A percentile compares a stretch with the other conserved stretches of the same genome.
phyloP scores from a whole-genome alignment of 164 flowering plant species.

The Dillenia suffruticosa region DNA sequence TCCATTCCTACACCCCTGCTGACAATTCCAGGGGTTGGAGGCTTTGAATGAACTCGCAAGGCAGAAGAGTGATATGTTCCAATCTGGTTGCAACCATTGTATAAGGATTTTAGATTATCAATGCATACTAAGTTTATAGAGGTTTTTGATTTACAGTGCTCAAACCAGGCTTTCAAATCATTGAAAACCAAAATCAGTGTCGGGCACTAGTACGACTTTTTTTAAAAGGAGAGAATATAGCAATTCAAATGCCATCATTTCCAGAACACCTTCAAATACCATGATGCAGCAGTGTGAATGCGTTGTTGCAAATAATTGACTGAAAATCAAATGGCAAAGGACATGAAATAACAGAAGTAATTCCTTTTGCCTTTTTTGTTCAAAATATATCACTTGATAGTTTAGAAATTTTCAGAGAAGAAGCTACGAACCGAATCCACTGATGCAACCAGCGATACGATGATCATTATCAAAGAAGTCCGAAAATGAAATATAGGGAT shows the following conservation, averaged over 20 bases:
- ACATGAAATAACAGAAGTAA: not conserved
- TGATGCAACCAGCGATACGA: slow-evolving; percentile 69
- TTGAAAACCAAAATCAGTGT: too few species aligned
- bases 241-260: too few species aligned
- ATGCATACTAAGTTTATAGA: too few species aligned
- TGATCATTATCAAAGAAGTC: slow-evolving; percentile 76
- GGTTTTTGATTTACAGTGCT: too few species aligned
- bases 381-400: not conserved
- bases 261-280: too few species aligned
- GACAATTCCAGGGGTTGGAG: slow-evolving; percentile 81
- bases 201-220: too few species aligned
- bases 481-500: slow-evolving; percentile 67
- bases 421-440: slow-evolving; percentile 75
- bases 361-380: not conserved
- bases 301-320: too few species aligned
- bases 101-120: not conserved
- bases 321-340: not conserved
- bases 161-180: too few species aligned
- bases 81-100: slow-evolving; percentile 40
- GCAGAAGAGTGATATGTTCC: slow-evolving; percentile 79
- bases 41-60: slow-evolving; percentile 43
- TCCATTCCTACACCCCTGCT: slow-evolving; percentile 92
- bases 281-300: too few species aligned
- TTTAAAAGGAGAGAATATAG: too few species aligned
- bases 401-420: not conserved